These are phyloP conservation scores for Boletus sp. DNA, from an alignment of 768 basidiomycete genomes.

Conservation along the genomic window DNA sequence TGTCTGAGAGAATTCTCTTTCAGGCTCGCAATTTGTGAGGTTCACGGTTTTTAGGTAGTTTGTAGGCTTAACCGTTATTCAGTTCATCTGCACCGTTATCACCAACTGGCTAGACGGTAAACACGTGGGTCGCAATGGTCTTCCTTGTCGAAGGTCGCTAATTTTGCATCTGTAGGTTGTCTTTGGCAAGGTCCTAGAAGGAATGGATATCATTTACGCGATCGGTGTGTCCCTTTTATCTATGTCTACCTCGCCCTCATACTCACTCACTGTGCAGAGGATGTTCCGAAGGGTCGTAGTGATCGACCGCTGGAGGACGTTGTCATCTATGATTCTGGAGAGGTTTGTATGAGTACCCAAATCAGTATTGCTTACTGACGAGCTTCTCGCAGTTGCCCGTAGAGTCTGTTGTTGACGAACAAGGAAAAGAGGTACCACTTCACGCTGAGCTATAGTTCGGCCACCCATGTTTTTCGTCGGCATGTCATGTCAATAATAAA, in stretches of 20 bases:
- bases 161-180: constrained; percentile 61
- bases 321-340: constrained; percentile 80
- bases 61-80: neutral
- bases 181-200: constrained; percentile 88
- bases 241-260: neutral
- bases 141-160: neutral
- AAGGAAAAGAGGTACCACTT: constrained; percentile 88
- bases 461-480: constrained; percentile 33
- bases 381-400: constrained; percentile 43
- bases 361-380: constrained; percentile 16
- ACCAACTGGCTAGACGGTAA: constrained; percentile 91
- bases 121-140: constrained; percentile 51
- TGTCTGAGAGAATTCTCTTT: constrained; percentile 2
- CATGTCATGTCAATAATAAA: constrained; percentile 48
- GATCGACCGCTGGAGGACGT: constrained; percentile 80
- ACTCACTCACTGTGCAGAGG: constrained; percentile 49
- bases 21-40: constrained; percentile 85
- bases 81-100: constrained; percentile 90
- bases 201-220: constrained; percentile 77
- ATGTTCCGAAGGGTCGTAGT: constrained; percentile 60
- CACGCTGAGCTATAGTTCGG: constrained; percentile 85
- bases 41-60: neutral
- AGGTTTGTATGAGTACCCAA: constrained; percentile 47
- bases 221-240: constrained; percentile 55
- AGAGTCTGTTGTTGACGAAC: constrained; percentile 51